phyloP scores from a whole-genome alignment of 2,329 filamentous ascomycete genomes.

The Hypomyces perniciosus region DNA sequence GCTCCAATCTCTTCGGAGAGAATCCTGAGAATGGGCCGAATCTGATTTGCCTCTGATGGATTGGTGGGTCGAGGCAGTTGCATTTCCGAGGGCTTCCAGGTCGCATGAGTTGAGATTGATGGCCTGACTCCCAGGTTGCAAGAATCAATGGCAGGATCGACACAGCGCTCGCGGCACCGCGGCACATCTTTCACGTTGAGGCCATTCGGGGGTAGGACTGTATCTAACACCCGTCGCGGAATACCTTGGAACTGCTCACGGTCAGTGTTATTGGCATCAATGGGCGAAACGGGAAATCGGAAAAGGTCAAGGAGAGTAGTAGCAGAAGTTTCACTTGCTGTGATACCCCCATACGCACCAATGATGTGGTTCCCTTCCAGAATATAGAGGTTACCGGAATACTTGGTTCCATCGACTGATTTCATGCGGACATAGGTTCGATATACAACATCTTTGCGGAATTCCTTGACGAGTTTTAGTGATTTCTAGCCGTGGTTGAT shows the following conservation, averaged over 20 bases:
- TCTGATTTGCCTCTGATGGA: constrained; percentile 20
- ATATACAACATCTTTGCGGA: constrained; percentile 27
- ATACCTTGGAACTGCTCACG: constrained; percentile 7
- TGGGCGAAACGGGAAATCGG: too few species aligned
- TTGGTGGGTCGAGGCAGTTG: neutral
- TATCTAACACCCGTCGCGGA: neutral
- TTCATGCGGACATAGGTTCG: constrained; percentile 54
- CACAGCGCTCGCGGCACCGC: too few species aligned
- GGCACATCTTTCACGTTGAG: too few species aligned
- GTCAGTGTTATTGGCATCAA: neutral
- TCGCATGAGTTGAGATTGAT: neutral
- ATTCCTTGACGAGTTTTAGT: constrained; percentile 1
- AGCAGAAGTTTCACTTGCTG: neutral
- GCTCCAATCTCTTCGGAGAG: constrained; percentile 51
- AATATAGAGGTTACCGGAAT: constrained; percentile 47
- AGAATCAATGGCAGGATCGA: constrained; percentile 1
- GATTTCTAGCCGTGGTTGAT: constrained; percentile 49
- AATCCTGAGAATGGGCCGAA: constrained; percentile 36
- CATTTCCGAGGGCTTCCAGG: neutral
- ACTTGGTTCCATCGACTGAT: constrained; percentile 38
- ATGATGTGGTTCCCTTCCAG: constrained; percentile 47
- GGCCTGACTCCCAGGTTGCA: neutral
- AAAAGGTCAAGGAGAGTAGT: too few species aligned
- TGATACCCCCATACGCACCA: constrained; percentile 47
- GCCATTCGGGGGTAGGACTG: neutral